Evolutionary conservation across 2,329 filamentous ascomycete species (phyloP).

Genomic region (Paraconiothyrium brasiliense): DNA sequence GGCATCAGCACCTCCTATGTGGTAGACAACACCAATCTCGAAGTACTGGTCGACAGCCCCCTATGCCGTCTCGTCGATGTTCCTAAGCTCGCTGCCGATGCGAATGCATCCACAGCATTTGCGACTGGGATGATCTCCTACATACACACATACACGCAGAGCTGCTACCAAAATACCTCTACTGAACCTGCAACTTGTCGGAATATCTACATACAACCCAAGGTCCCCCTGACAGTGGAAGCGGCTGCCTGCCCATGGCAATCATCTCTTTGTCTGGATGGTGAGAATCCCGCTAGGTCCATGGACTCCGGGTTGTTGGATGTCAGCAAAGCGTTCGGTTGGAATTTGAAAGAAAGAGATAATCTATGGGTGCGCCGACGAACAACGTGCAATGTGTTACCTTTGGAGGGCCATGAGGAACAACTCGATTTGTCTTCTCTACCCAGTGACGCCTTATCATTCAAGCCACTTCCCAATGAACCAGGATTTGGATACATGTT

Average conservation of each 20-base stretch:
- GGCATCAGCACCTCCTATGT: constrained; percentile 22
- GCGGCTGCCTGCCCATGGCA: constrained; percentile 13
- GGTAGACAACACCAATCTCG: constrained; percentile 14
- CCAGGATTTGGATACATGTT: not conserved
- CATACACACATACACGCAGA: constrained; percentile 9
- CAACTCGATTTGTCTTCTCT: not conserved
- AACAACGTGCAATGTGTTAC: constrained; percentile 21
- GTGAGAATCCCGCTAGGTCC: constrained; percentile 11
- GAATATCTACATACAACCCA: constrained; percentile 11
- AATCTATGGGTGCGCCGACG: constrained; percentile 14
- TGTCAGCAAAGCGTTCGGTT: constrained; percentile 18
- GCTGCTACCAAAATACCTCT: constrained; percentile 11
- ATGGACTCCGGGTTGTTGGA: constrained; percentile 27
- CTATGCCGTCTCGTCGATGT: constrained; percentile 14
- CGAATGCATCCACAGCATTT: not conserved
- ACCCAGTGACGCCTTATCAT: not conserved
- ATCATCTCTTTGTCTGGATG: constrained; percentile 14
- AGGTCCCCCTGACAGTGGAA: not conserved
- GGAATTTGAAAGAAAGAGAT: constrained; percentile 16
- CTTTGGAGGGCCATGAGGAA: not conserved
- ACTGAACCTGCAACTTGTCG: constrained; percentile 6
- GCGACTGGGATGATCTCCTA: not conserved
- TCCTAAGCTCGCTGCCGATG: not conserved
- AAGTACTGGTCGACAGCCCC: constrained; percentile 22
- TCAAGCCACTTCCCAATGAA: constrained; percentile 1